Conservation (phyloP, 2,329 filamentous ascomycete genomes). For the Arachnopeziza araneosa region DNA sequence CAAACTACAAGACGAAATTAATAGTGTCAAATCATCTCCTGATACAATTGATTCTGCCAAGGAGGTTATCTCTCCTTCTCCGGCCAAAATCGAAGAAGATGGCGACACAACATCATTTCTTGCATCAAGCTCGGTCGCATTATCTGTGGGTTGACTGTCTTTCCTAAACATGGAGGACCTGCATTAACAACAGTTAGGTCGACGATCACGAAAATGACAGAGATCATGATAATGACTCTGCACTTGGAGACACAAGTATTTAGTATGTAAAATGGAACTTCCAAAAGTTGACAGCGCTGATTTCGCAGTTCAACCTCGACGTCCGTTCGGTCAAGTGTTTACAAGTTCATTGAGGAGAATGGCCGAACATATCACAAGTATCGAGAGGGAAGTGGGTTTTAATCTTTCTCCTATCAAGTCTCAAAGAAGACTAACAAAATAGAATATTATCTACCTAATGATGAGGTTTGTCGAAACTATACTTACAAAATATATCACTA, state of each 20-base stretch:
- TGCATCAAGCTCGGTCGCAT: background rate
- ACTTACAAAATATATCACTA: background rate
- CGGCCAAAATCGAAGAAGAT: background rate
- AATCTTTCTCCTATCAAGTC: background rate
- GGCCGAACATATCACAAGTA: slow-evolving; percentile 14
- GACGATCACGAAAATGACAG: background rate
- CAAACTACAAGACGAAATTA: background rate
- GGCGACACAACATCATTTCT: background rate
- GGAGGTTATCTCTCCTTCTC: background rate
- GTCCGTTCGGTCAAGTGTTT: slow-evolving; percentile 12
- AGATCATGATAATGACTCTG: slow-evolving; percentile 1
- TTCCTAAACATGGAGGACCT: background rate
- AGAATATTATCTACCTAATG: slow-evolving; percentile 26
- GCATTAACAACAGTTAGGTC: background rate
- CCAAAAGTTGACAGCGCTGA: background rate
- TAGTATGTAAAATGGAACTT: background rate
- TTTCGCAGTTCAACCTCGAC: slow-evolving; percentile 5
- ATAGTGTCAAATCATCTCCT: background rate
- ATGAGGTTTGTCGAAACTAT: slow-evolving; percentile 22
- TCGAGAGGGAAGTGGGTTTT: slow-evolving; percentile 7
- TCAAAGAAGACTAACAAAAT: background rate
- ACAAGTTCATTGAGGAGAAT: slow-evolving; percentile 11
- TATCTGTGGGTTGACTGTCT: background rate
- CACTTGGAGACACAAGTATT: slow-evolving; percentile 3
- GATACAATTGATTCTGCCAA: background rate